phyloP scores from a whole-genome alignment of 495 filamentous ascomycete genomes.

The Pyrenopolyporus hunteri region DNA sequence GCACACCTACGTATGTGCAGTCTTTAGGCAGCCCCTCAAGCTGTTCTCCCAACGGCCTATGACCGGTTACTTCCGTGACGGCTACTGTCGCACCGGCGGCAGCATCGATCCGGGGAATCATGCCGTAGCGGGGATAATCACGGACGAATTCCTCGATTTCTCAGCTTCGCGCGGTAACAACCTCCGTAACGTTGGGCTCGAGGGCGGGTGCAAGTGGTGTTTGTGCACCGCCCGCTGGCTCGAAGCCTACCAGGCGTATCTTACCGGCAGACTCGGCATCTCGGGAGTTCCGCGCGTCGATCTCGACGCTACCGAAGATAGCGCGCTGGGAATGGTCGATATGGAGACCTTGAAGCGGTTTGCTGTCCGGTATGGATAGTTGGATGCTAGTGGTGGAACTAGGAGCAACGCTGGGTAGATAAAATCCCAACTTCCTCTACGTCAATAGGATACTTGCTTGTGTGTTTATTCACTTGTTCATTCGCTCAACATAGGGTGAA shows the following conservation, averaged over 20 bases:
- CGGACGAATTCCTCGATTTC: slow-evolving; percentile 66
- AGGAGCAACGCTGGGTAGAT: background rate
- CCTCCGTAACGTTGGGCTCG: slow-evolving; percentile 58
- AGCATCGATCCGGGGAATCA: slow-evolving; percentile 54
- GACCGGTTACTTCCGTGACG: slow-evolving; percentile 66
- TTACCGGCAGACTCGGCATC: slow-evolving; percentile 37
- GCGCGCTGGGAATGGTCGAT: slow-evolving; percentile 51
- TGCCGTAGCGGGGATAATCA: slow-evolving; percentile 59
- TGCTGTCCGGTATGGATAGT: slow-evolving; percentile 44
- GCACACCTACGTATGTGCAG: too few relatives aligned
- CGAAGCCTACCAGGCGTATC: slow-evolving; percentile 55
- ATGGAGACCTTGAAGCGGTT: slow-evolving; percentile 54
- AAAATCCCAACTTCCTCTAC: background rate
- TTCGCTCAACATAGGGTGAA: too few relatives aligned
- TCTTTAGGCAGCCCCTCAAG: slow-evolving; percentile 62
- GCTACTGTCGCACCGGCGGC: slow-evolving; percentile 62
- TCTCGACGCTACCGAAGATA: slow-evolving; percentile 56
- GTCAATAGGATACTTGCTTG: background rate
- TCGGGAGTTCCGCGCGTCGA: slow-evolving; percentile 49
- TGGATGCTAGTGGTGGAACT: slow-evolving; percentile 10
- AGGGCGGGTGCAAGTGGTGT: slow-evolving; percentile 65
- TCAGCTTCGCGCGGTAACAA: slow-evolving; percentile 63
- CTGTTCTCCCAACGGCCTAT: slow-evolving; percentile 62
- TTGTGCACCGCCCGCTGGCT: slow-evolving; percentile 60
- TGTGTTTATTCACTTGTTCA: too few relatives aligned